Base-by-base conservation (phyloP, 768 basidiomycete species). In the Pholiota microspora region DNA sequence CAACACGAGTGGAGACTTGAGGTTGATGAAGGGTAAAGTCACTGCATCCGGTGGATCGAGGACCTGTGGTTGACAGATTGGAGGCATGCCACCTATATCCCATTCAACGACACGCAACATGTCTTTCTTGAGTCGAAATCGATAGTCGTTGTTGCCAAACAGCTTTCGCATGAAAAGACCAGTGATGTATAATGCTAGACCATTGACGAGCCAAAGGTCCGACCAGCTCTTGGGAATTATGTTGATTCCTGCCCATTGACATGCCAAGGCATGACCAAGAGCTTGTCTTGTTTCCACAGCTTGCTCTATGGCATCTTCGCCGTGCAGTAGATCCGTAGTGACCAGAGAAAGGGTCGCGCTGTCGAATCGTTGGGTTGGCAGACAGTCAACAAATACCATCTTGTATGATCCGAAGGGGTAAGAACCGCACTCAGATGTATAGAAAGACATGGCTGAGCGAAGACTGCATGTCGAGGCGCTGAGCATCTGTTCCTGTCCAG, bases 331-430 rank as follows among this genome's bases (percentile, higher is more conserved):
- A 66, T 98, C 93, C 36, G 82, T 79, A 2, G 86, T 84, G 49
- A 92, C 71, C 36, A 98, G 74, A 1, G 93, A 86, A 49, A 98
- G 68, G 2, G 92, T 90, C 2, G 96, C 89, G 47, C 88, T 84
- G 60, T 94, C 91, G 59, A 92, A 91, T 53, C 92, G 84, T 62
- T 87, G 85, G 10, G 82, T 77, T 0, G 91, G 85, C 62, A 96
- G 76, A 57, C 95, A 88, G 57, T 97, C 92, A 55, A 99, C 92
- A 62, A 98, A 96, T 7, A 94, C 91, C 50, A 96, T 70, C 67
- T 98, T 98, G 79, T 89, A 92, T 15, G 95, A 97, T 36, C 86
- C 84, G 69, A 95, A 98, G 0, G 97, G 97, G 68, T 98, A 99
- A 4, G 94, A 94, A 24, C 94, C 95, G 62, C 88, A 96, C 65